Percentiles rank a stretch among this genome's conserved stretches.
These are phyloP conservation scores for Ascocoryne sarcoides DNA, from an alignment of 2,329 filamentous ascomycete species.

Conservation along the genomic window DNA sequence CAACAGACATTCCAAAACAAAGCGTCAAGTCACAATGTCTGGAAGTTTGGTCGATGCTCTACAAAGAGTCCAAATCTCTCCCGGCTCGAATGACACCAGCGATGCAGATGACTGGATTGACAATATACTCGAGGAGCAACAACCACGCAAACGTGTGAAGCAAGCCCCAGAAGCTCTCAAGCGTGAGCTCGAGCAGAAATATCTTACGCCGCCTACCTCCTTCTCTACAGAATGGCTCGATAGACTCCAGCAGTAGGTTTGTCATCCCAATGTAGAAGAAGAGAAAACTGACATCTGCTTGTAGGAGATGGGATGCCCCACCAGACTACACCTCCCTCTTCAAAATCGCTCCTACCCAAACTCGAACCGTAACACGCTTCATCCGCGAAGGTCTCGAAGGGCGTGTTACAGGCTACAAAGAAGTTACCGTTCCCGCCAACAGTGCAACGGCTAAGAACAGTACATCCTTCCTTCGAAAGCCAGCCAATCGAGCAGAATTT, in stretches of 20 bases:
- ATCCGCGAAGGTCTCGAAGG: constrained; percentile 86
- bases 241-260: constrained; percentile 63
- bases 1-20: background rate
- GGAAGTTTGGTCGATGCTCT: constrained; percentile 39
- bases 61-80: constrained; percentile 38
- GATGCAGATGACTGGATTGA: constrained; percentile 41
- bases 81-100: constrained; percentile 17
- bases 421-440: constrained; percentile 83
- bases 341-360: constrained; percentile 80
- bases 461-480: constrained; percentile 78
- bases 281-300: constrained; percentile 11
- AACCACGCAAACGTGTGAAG: constrained; percentile 39
- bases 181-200: constrained; percentile 62
- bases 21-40: constrained; percentile 16
- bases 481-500: constrained; percentile 79
- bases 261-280: constrained; percentile 8
- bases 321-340: constrained; percentile 79
- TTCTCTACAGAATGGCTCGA: constrained; percentile 87
- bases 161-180: constrained; percentile 57
- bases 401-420: constrained; percentile 84
- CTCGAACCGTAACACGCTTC: constrained; percentile 89
- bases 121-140: constrained; percentile 45
- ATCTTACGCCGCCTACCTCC: constrained; percentile 66
- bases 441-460: constrained; percentile 93
- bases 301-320: constrained; percentile 67